A percentile compares a stretch with the other conserved stretches of the same genome.
phyloP scores from a whole-genome alignment of 345 rosid genomes.

The Ceriops zippeliana region DNA sequence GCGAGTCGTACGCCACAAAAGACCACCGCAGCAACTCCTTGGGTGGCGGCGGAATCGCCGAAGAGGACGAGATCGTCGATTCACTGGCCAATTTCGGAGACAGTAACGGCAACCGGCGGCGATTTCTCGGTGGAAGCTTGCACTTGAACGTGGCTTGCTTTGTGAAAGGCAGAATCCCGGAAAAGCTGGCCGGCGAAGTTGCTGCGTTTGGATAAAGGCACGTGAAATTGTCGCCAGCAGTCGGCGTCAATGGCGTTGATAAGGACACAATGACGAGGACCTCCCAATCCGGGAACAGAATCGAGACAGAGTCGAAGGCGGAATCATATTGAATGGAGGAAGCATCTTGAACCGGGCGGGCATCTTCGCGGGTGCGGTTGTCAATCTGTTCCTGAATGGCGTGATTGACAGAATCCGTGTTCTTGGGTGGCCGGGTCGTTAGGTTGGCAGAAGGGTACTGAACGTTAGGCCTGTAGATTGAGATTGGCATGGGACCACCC shows the following conservation, averaged over 20 bases:
- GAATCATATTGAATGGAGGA: slow-evolving; percentile 23
- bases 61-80: slow-evolving; percentile 15
- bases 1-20: slow-evolving; percentile 61
- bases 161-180: slow-evolving; percentile 46
- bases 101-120: slow-evolving; percentile 43
- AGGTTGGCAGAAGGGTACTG: too few species aligned
- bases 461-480: background rate
- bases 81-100: slow-evolving; percentile 42
- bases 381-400: background rate
- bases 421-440: too few species aligned
- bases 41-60: slow-evolving; percentile 13
- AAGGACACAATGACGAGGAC: slow-evolving; percentile 47
- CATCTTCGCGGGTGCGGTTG: background rate
- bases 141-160: slow-evolving; percentile 55
- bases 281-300: slow-evolving; percentile 78
- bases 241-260: background rate
- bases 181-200: slow-evolving; percentile 48
- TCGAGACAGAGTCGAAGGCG: slow-evolving; percentile 32
- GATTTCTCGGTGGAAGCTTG: slow-evolving; percentile 42
- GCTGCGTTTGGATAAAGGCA: slow-evolving; percentile 62
- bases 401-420: slow-evolving; percentile 4
- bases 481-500: background rate
- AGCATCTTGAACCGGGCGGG: slow-evolving; percentile 9
- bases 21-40: slow-evolving; percentile 47
- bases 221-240: slow-evolving; percentile 8